Evolutionary conservation across 768 basidiomycete species (phyloP), one percentile per base, ranked within the genome.

Genomic region (Tylopilus sp.): DNA sequence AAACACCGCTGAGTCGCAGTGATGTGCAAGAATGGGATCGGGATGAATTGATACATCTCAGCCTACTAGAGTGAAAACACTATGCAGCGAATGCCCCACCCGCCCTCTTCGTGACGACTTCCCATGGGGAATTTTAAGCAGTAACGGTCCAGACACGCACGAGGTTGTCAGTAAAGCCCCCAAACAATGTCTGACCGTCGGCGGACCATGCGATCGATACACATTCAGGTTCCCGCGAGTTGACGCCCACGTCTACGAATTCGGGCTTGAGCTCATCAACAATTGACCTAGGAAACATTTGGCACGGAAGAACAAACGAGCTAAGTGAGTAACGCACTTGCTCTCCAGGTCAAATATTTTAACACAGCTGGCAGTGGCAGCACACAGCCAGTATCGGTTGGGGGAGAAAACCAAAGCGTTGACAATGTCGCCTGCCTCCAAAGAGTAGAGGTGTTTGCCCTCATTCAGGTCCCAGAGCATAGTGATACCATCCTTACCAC

Each of bases 391-490:
- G 88, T 99, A 99, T 52, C 95, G 88, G 82, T 99, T 99, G 54
- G 97, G 97, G 15, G 92, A 95, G 83, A 99, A 99, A 71, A 98
- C 97, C 60, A 99, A 89, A 55, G 97, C 94, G 70, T 99, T 98
- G 82, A 99, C 95, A 61, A 94, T 78, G 71, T 99, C 92, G 54
- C 95, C 95, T 43, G 97, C 97, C 73, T 99, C 97, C 53, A 99
- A 88, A 48, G 94, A 98, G 82, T 99, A 99, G 66, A 99, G 86
- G 81, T 98, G 97, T 79, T 98, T 98, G 80, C 94, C 95, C 80
- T 98, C 97, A 77, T 98, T 98, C 66, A 99, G 78, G 72, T 99
- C 97, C 97, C 97, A 99, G 57, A 98, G 88, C 95, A 98, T 98
- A 71, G 95, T 97, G 74, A 98, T 95, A 56, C 95, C 95, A 72